Evolutionary conservation across 495 filamentous ascomycete species (phyloP).

Genomic region (Xeromyces bisporus): DNA sequence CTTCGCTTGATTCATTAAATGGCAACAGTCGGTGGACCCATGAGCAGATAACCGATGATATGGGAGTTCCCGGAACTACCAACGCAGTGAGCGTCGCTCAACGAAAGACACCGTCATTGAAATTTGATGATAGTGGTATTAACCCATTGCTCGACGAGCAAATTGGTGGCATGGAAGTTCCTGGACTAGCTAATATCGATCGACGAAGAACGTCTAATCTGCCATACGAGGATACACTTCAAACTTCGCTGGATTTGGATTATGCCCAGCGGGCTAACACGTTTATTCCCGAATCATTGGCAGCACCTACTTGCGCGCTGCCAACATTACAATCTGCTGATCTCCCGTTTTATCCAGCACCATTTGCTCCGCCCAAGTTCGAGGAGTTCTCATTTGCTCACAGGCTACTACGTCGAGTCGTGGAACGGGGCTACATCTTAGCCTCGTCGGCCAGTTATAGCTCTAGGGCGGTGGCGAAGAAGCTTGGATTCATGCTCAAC

Average conservation of each 20-base stretch:
- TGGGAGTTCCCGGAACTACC: not conserved
- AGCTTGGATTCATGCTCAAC: not conserved
- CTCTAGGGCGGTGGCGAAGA: not conserved
- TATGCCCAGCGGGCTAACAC: not conserved
- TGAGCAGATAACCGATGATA: not conserved
- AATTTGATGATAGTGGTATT: too few species aligned
- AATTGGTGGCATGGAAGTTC: not conserved
- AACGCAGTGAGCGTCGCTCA: not conserved
- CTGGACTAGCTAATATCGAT: not conserved
- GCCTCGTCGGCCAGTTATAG: not conserved
- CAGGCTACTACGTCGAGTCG: slow-evolving; percentile 1
- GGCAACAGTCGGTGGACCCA: not conserved
- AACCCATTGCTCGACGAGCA: too few species aligned
- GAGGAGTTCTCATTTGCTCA: slow-evolving; percentile 2
- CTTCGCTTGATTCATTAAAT: not conserved
- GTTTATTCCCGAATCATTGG: not conserved
- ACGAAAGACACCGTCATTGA: too few species aligned
- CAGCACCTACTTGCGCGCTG: not conserved
- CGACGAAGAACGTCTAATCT: not conserved
- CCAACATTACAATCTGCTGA: not conserved
- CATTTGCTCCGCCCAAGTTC: slow-evolving; percentile 1
- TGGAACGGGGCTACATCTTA: slow-evolving; percentile 1
- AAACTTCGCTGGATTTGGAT: too few species aligned
- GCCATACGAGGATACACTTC: too few species aligned
- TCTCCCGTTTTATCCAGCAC: not conserved